phyloP scores from a whole-genome alignment of 2,329 filamentous ascomycete genomes.

The Xylaria sp. region DNA sequence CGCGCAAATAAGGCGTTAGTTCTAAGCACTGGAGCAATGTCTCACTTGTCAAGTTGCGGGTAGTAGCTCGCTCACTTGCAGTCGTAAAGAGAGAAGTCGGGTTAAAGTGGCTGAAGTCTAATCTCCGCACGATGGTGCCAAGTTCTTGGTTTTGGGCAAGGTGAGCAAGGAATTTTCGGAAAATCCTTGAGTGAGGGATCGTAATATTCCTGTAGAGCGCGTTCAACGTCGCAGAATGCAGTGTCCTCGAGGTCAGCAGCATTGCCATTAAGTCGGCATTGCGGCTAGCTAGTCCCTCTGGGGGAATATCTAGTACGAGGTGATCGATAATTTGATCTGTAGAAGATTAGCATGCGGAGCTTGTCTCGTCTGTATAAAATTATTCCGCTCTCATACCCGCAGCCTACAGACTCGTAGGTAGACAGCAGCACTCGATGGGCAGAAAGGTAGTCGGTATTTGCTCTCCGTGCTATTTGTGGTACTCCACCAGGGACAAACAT shows the following conservation, averaged over 20 bases:
- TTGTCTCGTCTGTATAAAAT: not conserved
- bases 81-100: conserved; percentile 80
- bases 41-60: conserved; percentile 78
- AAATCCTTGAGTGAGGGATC: conserved; percentile 84
- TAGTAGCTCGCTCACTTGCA: conserved; percentile 77
- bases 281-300: conserved; percentile 79
- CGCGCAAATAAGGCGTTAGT: conserved; percentile 77
- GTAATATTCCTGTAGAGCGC: conserved; percentile 84
- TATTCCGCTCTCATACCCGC: conserved; percentile 33
- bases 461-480: conserved; percentile 17
- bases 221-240: conserved; percentile 78
- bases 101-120: conserved; percentile 90
- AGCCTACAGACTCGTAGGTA: conserved; percentile 19
- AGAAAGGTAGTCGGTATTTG: conserved; percentile 5
- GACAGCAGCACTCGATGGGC: not conserved
- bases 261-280: conserved; percentile 83
- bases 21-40: conserved; percentile 78
- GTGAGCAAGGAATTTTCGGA: conserved; percentile 81
- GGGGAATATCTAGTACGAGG: conserved; percentile 76
- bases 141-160: conserved; percentile 73
- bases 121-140: conserved; percentile 78
- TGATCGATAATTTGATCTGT: conserved; percentile 79
- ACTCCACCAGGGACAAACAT: not conserved
- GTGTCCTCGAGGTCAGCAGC: conserved; percentile 77
- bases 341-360: conserved; percentile 21